phyloP scores from a whole-genome alignment of 2,329 filamentous ascomycete genomes.

The Orbilia javanica region DNA sequence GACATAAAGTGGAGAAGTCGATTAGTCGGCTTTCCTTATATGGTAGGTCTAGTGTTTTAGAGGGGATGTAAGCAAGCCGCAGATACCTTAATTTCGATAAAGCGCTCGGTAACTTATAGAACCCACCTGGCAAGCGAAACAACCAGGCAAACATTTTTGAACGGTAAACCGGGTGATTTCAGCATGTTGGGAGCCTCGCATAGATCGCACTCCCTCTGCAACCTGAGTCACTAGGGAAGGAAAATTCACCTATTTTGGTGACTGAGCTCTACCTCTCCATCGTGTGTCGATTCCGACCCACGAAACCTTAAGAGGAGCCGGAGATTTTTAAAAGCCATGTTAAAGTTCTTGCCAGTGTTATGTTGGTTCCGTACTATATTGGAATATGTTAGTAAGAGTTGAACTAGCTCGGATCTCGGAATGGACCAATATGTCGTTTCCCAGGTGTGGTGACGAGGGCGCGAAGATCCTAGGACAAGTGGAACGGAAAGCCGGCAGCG shows the following conservation, averaged over 20 bases:
- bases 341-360: too few relatives aligned
- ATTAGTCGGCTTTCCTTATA: conserved; percentile 22
- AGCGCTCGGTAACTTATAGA: not conserved
- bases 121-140: conserved; percentile 15
- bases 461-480: too few relatives aligned
- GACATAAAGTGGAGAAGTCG: conserved; percentile 13
- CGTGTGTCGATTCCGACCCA: too few relatives aligned
- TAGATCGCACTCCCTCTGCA: not conserved
- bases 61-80: conserved; percentile 8
- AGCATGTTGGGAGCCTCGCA: too few relatives aligned
- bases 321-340: too few relatives aligned
- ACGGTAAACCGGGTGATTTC: not conserved
- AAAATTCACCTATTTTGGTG: too few relatives aligned
- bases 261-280: too few relatives aligned
- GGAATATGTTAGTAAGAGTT: conserved; percentile 21
- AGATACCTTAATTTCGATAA: conserved; percentile 9
- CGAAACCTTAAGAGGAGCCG: not conserved
- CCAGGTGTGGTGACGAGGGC: conserved; percentile 3
- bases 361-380: conserved; percentile 23
- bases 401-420: conserved; percentile 35
- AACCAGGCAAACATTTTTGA: conserved; percentile 12
- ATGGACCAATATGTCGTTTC: conserved; percentile 22
- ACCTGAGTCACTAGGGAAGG: not conserved
- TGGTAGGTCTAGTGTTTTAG: conserved; percentile 19
- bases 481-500: conserved; percentile 14